Evolutionary conservation across 1,284 basidiomycete genomes (phyloP).

Genomic region (Gomphus bonarii): DNA sequence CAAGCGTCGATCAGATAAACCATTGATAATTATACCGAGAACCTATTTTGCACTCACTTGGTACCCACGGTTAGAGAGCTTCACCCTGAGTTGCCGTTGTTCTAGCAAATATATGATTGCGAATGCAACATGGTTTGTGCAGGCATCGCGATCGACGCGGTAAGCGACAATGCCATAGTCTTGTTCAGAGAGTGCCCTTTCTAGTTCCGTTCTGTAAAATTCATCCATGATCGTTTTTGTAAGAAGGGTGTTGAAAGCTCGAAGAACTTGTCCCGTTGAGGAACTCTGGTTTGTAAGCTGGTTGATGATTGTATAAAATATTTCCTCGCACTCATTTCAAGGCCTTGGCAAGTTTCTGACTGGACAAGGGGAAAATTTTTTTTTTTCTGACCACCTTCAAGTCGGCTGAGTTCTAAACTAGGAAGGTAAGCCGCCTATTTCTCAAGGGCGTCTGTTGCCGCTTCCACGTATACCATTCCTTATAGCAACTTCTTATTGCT

Average conservation of each 20-base stretch:
- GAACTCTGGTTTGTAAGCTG: not conserved
- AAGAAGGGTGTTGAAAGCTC: not conserved
- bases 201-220: slow-evolving; percentile 9
- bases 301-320: too few relatives aligned
- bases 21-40: not conserved
- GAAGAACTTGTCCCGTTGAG: not conserved
- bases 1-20: not conserved
- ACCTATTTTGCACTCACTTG: not conserved
- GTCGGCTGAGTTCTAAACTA: too few relatives aligned
- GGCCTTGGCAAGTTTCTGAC: too few relatives aligned
- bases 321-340: too few relatives aligned
- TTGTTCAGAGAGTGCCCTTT: slow-evolving; percentile 7
- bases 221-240: not conserved
- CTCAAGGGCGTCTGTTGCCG: not conserved
- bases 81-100: slow-evolving; percentile 1
- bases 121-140: not conserved
- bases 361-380: too few relatives aligned
- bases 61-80: slow-evolving; percentile 5
- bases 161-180: slow-evolving; percentile 1
- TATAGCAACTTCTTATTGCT: not conserved
- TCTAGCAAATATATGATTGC: slow-evolving; percentile 8
- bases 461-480: slow-evolving; percentile 11
- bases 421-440: too few relatives aligned
- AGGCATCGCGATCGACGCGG: not conserved
- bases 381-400: too few relatives aligned